A percentile compares a stretch with the other conserved stretches of the same genome.
Evolutionary conservation across 1,139 yeast genomes (phyloP).

Genomic region (Hemisphaericaspora xylanilytica): DNA sequence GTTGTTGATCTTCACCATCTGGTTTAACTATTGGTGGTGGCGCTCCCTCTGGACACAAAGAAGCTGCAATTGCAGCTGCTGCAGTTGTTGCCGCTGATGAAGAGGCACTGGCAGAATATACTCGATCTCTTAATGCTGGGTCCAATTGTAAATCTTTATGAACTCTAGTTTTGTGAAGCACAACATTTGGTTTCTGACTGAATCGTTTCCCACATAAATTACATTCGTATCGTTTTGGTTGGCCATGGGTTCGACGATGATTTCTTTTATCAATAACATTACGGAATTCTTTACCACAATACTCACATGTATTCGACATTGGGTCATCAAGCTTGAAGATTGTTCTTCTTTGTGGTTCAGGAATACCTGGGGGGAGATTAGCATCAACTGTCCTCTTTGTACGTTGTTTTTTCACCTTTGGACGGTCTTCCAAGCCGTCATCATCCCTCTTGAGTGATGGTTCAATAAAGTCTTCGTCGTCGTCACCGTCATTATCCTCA

Average conservation of each 20-base stretch:
- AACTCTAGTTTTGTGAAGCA: conserved; percentile 15
- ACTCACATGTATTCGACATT: conserved; percentile 13
- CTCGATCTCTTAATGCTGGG: conserved; percentile 1
- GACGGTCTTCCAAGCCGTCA: neutral
- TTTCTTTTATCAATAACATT: conserved; percentile 16
- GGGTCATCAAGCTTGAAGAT: conserved; percentile 16
- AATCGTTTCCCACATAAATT: conserved; percentile 21
- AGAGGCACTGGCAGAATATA: too few relatives aligned
- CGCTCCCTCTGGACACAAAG: neutral
- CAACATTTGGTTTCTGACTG: conserved; percentile 21
- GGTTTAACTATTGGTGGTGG: conserved; percentile 7
- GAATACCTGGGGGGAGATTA: neutral
- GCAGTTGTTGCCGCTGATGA: conserved; percentile 1
- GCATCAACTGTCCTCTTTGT: neutral
- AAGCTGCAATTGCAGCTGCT: conserved; percentile 1
- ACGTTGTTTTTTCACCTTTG: conserved; percentile 1
- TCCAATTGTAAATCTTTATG: conserved; percentile 17
- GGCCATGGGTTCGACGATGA: conserved; percentile 17
- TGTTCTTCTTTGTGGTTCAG: conserved; percentile 13
- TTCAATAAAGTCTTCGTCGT: conserved; percentile 6
- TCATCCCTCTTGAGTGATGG: conserved; percentile 2
- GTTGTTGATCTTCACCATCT: conserved; percentile 3
- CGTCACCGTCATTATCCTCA: conserved; percentile 11
- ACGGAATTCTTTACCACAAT: conserved; percentile 12
- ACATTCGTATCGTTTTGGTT: conserved; percentile 18